Evolutionary conservation across 192 early-diverging fungal genomes (phyloP), one percentile per base, ranked within the genome.

Genomic region (Umbelopsis isabellina): DNA sequence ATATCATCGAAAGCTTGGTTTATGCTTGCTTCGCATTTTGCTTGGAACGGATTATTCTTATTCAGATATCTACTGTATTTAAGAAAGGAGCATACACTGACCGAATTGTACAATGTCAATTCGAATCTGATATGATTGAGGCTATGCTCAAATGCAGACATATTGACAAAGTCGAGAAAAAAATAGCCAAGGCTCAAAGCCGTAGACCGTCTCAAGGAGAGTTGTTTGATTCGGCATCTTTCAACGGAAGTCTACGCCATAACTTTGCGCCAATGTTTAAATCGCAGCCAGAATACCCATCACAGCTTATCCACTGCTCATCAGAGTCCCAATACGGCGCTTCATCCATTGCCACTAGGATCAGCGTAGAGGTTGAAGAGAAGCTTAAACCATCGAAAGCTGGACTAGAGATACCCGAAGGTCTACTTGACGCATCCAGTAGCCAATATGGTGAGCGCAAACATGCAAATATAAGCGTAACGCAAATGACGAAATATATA

Each of bases 91-190:
- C 55, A 11, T 61, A 61, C 25, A 25, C 27, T 2, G 55, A 61
- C 27, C 55, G 55, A 35, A n/a, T 61, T 12, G 30, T 61, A 13
- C 55, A 61, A 33, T 61, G 55, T 18, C 25, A 12, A 15, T 61
- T 61, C 27, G 55, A 61, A 33, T 12, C 55, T 2, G 55, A 61
- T 30, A 61, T 61, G 55, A 61, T 61, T 0, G 55, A 61, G 33
- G 55, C 55, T n/a, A 61, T 61, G 55, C 55, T 61, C 3, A 61
- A 61, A 35, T 61, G 55, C 55, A 30, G 55, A 61, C 55, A 61
- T 61, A 61, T 61, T 30, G 55, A 61, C 30, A 22, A 25, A 35
- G 55, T 61, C 10, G 55, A 61, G 30, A 22, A 25, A 61, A 61
- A 61, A 35, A 61, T 61, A 2, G 55, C 55, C 0, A 61, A 61